Percentiles rank a stretch among this genome's conserved stretches.
phyloP scores from a whole-genome alignment of 1,284 basidiomycete species.

The Boletus sp. region DNA sequence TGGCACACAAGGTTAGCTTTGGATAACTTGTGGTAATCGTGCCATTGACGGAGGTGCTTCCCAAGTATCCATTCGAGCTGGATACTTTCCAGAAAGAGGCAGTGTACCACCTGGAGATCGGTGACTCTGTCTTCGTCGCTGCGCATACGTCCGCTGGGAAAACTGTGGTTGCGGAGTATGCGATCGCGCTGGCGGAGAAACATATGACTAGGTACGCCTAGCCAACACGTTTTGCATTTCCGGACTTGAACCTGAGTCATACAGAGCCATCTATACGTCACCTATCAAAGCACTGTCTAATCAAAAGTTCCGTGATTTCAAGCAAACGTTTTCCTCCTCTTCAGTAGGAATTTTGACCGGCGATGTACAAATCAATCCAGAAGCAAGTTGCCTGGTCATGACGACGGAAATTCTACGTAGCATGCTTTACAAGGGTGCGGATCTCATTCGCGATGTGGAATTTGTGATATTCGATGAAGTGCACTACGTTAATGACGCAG shows the following conservation, averaged over 20 bases:
- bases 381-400: constrained; percentile 97
- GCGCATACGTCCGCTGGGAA: constrained; percentile 99
- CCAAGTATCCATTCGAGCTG: constrained; percentile 83
- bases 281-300: constrained; percentile 99
- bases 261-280: constrained; percentile 96
- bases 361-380: constrained; percentile 99
- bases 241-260: constrained; percentile 10
- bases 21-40: constrained; percentile 3
- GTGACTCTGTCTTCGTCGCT: constrained; percentile 98
- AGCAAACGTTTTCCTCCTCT: constrained; percentile 90
- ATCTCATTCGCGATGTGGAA: constrained; percentile 98
- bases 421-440: constrained; percentile 99
- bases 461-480: constrained; percentile 99
- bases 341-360: constrained; percentile 98
- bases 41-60: constrained; percentile 39
- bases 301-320: constrained; percentile 99
- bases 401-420: constrained; percentile 99
- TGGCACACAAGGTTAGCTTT: constrained; percentile 77
- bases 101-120: constrained; percentile 96
- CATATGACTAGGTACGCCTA: constrained; percentile 91
- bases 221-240: constrained; percentile 19
- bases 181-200: constrained; percentile 93
- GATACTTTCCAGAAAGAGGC: constrained; percentile 98
- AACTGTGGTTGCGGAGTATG: constrained; percentile 99
- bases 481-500: constrained; percentile 99